Base-by-base conservation (phyloP, 2,329 filamentous ascomycete genomes). In the Dothiorella sarmentorum region DNA sequence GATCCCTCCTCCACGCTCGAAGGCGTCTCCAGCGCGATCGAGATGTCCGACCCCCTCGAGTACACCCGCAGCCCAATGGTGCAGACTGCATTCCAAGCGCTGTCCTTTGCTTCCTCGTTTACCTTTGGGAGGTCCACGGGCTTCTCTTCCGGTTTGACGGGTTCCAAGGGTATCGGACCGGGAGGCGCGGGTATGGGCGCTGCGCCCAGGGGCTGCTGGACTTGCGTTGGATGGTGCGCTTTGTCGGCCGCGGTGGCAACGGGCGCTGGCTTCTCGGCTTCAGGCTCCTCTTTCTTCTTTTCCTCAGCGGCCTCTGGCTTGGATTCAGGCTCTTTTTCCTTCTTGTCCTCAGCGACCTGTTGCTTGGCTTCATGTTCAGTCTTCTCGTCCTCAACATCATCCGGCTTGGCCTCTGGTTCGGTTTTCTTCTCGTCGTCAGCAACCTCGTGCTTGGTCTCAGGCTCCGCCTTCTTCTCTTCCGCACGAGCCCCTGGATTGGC, bases 51-150 rank as follows among this genome's bases (percentile, higher is more conserved):
- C 60, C 82, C 79, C 60, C 80, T 77, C 4, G 77, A 79, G 64
- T 83, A 85, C 0, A 85, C 82, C 4, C 81, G 73, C 29, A 86
- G 66, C 0, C 83, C 83, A 5, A 85, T 76, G 15, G 85, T 81
- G 61, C 81, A 84, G 1, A 85, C 76, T 0, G 83, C 83, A 64
- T 85, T 84, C 83, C 83, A 86, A 0, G 81, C 81, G 61, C 80
- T 77, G n/a, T 73, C 71, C 35, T 71, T 73, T 56, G 78, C 77
- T 37, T 78, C 73, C 20, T 75, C 74, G 42, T 74, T 69, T 2
- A 74, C 73, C 3, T 31, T n/a, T n/a, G n/a, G n/a, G n/a, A n/a
- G n/a, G n/a, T n/a, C n/a, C n/a, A n/a, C n/a, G n/a, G n/a, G n/a
- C n/a, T n/a, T 31, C 29, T 31, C 29, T 31, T 31, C 29, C 29